Conservation (phyloP, 768 basidiomycete species). For the Gyrodon lividus region DNA sequence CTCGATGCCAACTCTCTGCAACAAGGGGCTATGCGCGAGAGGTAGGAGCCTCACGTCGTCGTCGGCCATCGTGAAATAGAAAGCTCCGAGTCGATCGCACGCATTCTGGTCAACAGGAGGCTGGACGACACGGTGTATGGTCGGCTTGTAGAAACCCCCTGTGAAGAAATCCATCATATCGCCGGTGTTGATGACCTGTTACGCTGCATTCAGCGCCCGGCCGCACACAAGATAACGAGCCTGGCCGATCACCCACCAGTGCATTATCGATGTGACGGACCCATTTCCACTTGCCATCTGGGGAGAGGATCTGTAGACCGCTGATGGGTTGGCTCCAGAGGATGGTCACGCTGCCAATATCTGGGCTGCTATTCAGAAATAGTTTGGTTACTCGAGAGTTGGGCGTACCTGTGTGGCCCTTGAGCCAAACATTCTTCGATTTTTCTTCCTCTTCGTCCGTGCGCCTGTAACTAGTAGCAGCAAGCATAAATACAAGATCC, state of each 20-base stretch:
- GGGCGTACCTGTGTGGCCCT: constrained; percentile 52
- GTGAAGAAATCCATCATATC: constrained; percentile 59
- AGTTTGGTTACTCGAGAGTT: background rate
- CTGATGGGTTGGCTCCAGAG: constrained; percentile 61
- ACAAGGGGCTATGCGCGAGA: constrained; percentile 44
- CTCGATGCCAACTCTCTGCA: constrained; percentile 42
- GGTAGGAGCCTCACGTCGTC: constrained; percentile 49
- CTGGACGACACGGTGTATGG: constrained; percentile 60
- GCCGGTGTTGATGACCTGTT: constrained; percentile 59
- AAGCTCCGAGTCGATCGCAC: constrained; percentile 50
- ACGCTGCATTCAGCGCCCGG: background rate
- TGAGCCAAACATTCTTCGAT: constrained; percentile 56
- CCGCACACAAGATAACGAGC: background rate
- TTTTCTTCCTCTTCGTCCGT: constrained; percentile 47
- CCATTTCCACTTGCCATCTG: constrained; percentile 56
- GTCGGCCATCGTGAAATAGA: constrained; percentile 55
- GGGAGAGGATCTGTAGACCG: constrained; percentile 54
- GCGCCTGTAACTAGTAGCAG: constrained; percentile 43
- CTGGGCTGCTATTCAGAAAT: constrained; percentile 43
- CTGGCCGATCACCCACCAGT: constrained; percentile 34
- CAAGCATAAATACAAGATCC: background rate
- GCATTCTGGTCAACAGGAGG: constrained; percentile 52
- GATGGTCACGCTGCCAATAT: constrained; percentile 54
- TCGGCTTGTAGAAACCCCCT: constrained; percentile 56
- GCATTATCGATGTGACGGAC: constrained; percentile 58